phyloP scores from a whole-genome alignment of 2,329 filamentous ascomycete species.

The Aspergillus brunneoviolaceus region DNA sequence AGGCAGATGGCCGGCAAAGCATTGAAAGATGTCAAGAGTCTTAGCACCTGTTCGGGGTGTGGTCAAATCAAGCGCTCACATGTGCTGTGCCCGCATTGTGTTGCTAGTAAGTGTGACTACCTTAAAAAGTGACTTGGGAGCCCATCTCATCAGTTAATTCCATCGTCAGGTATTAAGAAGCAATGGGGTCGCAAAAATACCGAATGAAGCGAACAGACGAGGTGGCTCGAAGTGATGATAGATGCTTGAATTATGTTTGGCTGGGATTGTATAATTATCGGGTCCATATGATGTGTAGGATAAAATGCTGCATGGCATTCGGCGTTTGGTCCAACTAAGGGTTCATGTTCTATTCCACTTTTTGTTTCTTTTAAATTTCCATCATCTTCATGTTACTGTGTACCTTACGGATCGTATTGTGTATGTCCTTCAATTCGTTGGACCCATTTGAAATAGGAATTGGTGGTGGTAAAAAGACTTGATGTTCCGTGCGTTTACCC shows the following conservation, averaged over 20 bases:
- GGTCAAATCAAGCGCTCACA: constrained; percentile 86
- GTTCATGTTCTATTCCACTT: constrained; percentile 14
- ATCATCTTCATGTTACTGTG: not conserved
- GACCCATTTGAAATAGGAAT: not conserved
- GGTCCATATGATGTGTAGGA: constrained; percentile 24
- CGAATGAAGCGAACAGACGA: constrained; percentile 25
- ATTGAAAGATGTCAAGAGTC: constrained; percentile 79
- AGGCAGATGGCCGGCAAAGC: constrained; percentile 95
- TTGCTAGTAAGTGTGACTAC: constrained; percentile 63
- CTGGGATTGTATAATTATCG: constrained; percentile 25
- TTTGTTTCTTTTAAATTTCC: constrained; percentile 5
- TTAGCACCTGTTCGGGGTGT: constrained; percentile 88
- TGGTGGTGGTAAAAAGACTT: not conserved
- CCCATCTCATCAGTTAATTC: constrained; percentile 10
- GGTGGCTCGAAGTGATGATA: constrained; percentile 6
- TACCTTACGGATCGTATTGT: not conserved
- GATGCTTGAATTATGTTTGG: constrained; percentile 4
- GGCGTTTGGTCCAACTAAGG: constrained; percentile 36
- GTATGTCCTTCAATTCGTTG: not conserved
- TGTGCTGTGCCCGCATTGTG: constrained; percentile 81
- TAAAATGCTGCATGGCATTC: constrained; percentile 37
- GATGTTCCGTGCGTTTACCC: not conserved
- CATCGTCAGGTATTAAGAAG: constrained; percentile 44
- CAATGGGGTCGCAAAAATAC: constrained; percentile 44
- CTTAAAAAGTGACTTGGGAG: not conserved